These are phyloP conservation scores for Acanthamoeba sp. DNA, from an alignment of 208 protist species.

Conservation along the genomic window DNA sequence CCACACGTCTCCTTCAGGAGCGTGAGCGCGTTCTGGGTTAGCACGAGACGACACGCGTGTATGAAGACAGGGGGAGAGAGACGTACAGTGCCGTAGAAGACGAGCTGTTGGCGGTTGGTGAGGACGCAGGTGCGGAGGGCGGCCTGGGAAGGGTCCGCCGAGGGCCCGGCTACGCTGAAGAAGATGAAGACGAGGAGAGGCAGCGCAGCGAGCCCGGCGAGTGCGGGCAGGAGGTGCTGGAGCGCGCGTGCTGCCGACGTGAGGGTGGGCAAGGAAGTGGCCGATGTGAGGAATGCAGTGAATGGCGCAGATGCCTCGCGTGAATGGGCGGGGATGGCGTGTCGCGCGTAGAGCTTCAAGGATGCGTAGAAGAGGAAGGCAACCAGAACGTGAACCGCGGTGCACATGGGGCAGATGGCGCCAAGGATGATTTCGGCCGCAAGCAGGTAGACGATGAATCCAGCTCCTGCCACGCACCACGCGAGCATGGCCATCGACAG, in stretches of 20 bases:
- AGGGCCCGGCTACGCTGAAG: background rate
- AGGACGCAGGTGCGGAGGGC: slow-evolving; percentile 1
- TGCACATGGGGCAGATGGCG: slow-evolving; percentile 9
- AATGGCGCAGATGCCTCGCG: background rate
- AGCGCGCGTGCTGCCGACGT: background rate
- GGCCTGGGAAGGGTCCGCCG: background rate
- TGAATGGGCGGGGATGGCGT: background rate
- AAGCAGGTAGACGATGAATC: slow-evolving; percentile 13
- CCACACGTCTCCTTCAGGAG: background rate
- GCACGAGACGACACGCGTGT: background rate
- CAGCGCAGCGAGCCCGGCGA: background rate
- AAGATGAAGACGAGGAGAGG: background rate
- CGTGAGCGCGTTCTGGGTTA: too few relatives aligned
- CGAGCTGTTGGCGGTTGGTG: slow-evolving; percentile 6
- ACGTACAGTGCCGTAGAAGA: background rate
- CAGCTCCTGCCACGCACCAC: background rate
- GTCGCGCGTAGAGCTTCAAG: background rate
- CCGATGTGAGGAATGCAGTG: background rate
- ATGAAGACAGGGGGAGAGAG: background rate
- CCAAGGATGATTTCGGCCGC: background rate
- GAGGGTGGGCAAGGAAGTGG: background rate
- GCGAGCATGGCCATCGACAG: background rate
- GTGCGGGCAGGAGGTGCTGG: background rate
- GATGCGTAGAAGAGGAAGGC: background rate
- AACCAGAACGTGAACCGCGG: background rate